A percentile compares a stretch with the other conserved stretches of the same genome.
Evolutionary conservation across 768 basidiomycete species (phyloP).

Genomic region (Rhodotorula toruloides): DNA sequence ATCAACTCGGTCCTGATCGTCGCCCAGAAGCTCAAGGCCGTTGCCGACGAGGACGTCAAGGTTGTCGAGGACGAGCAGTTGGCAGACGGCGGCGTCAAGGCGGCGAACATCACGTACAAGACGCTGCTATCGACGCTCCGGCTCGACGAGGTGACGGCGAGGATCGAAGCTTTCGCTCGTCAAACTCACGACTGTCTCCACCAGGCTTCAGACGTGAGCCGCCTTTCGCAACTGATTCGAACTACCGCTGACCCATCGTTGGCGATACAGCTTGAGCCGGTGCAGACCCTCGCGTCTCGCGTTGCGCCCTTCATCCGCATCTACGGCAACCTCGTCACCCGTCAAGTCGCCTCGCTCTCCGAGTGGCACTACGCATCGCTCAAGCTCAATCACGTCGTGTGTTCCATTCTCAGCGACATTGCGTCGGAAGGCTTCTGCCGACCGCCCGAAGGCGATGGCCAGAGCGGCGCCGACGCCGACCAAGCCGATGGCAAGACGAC

Average conservation of each 20-base stretch:
- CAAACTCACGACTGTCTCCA: neutral
- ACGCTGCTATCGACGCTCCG: constrained; percentile 14
- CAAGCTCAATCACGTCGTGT: constrained; percentile 75
- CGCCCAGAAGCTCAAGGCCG: constrained; percentile 33
- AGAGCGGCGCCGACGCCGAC: constrained; percentile 50
- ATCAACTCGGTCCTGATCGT: constrained; percentile 58
- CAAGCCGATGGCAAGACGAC: constrained; percentile 50
- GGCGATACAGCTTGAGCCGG: neutral
- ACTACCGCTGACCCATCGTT: too few relatives aligned
- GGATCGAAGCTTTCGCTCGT: constrained; percentile 18
- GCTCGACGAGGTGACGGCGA: constrained; percentile 19
- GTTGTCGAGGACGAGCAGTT: constrained; percentile 28
- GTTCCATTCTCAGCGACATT: constrained; percentile 65
- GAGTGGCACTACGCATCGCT: constrained; percentile 71
- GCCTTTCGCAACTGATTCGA: too few relatives aligned
- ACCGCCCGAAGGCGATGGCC: constrained; percentile 63
- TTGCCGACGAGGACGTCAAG: constrained; percentile 8
- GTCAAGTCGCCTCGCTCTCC: constrained; percentile 57
- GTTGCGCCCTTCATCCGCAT: constrained; percentile 68
- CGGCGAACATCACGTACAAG: neutral
- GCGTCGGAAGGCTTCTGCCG: constrained; percentile 87
- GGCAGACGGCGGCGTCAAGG: constrained; percentile 24
- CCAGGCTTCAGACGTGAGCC: neutral
- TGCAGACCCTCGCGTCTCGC: constrained; percentile 45
- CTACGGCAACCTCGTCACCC: constrained; percentile 58